Base-by-base conservation (phyloP, 2,329 filamentous ascomycete species). In the Colletotrichum liaoningense region DNA sequence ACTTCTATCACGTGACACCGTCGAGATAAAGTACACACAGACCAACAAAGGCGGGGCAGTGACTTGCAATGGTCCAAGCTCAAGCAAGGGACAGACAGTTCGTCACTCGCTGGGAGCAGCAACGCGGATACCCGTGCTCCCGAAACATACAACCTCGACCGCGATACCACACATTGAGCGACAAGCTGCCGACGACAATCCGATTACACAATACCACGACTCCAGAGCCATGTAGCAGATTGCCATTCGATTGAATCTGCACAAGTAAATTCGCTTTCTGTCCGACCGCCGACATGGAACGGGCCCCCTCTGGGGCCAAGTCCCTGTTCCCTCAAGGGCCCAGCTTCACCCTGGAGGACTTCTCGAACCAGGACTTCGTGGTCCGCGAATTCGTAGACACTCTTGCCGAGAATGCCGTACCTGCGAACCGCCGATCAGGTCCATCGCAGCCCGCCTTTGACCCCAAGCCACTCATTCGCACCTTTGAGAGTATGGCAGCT, bases 371-470 rank as follows among this genome's bases (percentile, higher is more conserved):
- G 79, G 97, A 98, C 84, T 99, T 98, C 80, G 98, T 98, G 75
- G 96, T 98, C 77, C 95, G 97, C 80, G 97, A 99, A 85, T 99
- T 99, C 81, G 93, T 99, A 78, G 97, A 99, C 82, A 91, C 93
- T 64, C 91, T 99, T 71, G 97, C 96, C 63, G 95, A 98, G 75
- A 93, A 88, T 77, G 94, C 95, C 26, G 90, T 95, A 46, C 92
- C 94, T n/a, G 87, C 89, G 26, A 94, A 92, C 79, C 94, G 97
- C 67, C 93, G 94, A 73, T 98, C 95, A 16, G 92, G 90, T 8
- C 88, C 90, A 75, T 87, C 86, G 74, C 88, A 86, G 80, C 88
- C 88, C 74, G 84, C 88, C 5, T 99, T 99, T 84, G 97, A 99
- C 79, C 95, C 97, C 0, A 99, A 99, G 84, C 97, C 97, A 38